These are phyloP conservation scores for Xylaria polymorpha DNA, from an alignment of 2,329 filamentous ascomycete genomes.

Conservation along the genomic window DNA sequence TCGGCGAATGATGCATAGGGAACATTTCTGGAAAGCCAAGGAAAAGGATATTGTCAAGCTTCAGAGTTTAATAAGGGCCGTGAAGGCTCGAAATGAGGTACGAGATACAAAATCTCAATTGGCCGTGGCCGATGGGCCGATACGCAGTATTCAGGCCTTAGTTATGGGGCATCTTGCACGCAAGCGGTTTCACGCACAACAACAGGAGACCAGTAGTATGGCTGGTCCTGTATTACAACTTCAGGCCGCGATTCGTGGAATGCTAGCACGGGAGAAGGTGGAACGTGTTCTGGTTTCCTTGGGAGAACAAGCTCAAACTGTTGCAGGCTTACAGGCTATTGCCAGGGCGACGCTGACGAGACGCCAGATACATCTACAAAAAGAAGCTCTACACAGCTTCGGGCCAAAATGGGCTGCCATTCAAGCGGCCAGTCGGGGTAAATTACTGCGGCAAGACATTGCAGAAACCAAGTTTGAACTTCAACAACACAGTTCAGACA, in stretches of 20 bases:
- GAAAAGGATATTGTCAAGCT: conserved; percentile 80
- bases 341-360: conserved; percentile 72
- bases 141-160: conserved; percentile 73
- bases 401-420: conserved; percentile 63
- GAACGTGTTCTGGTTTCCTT: conserved; percentile 49
- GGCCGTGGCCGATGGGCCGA: conserved; percentile 69
- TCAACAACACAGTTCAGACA: conserved; percentile 55
- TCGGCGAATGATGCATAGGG: conserved; percentile 68
- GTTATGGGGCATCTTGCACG: conserved; percentile 76
- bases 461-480: conserved; percentile 62
- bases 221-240: conserved; percentile 66
- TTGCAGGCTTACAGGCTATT: conserved; percentile 68
- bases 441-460: conserved; percentile 59
- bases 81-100: conserved; percentile 71
- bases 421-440: conserved; percentile 61
- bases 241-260: conserved; percentile 75
- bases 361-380: conserved; percentile 63
- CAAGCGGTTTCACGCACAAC: conserved; percentile 65
- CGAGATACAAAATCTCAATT: conserved; percentile 68
- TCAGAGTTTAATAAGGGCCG: conserved; percentile 82
- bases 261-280: conserved; percentile 69
- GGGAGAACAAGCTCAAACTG: conserved; percentile 41
- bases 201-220: conserved; percentile 64
- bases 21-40: conserved; percentile 75
- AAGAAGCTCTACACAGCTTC: conserved; percentile 63